These are phyloP conservation scores for Lophiostoma macrostomum DNA, from an alignment of 495 filamentous ascomycete genomes.

Conservation along the genomic window DNA sequence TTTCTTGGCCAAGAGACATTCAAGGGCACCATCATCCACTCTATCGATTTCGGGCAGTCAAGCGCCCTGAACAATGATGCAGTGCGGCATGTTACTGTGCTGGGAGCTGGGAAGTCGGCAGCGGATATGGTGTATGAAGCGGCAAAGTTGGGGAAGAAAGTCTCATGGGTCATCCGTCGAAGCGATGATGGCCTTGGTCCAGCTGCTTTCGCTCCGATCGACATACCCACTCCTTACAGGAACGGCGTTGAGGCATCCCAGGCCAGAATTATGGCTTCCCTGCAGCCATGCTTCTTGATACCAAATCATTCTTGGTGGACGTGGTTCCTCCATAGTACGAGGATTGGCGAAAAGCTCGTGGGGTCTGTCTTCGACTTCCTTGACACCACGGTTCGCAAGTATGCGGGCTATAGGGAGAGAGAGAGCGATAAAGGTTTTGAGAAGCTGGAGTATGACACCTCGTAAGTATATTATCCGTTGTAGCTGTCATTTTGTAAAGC, in stretches of 20 bases:
- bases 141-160: constrained; percentile 1
- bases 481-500: no score
- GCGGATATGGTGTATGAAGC: constrained; percentile 1
- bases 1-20: constrained; percentile 33
- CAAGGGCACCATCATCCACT: constrained; percentile 42
- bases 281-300: neutral
- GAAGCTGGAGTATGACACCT: constrained; percentile 9
- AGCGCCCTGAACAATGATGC: neutral
- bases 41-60: constrained; percentile 32
- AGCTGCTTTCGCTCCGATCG: neutral
- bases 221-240: neutral
- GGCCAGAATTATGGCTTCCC: neutral
- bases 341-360: neutral
- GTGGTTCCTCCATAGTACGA: neutral
- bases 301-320: neutral
- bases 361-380: neutral
- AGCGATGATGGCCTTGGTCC: neutral
- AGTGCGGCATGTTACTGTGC: neutral
- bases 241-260: constrained; percentile 1
- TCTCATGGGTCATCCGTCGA: constrained; percentile 1
- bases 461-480: constrained; percentile 9
- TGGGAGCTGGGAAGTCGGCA: constrained; percentile 4
- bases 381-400: neutral
- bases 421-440: constrained; percentile 8
- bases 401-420: constrained; percentile 3